A percentile compares a stretch with the other conserved stretches of the same genome.
Evolutionary conservation across 176 grass and related monocot species (phyloP).

Genomic region (Melocanna baccifera): DNA sequence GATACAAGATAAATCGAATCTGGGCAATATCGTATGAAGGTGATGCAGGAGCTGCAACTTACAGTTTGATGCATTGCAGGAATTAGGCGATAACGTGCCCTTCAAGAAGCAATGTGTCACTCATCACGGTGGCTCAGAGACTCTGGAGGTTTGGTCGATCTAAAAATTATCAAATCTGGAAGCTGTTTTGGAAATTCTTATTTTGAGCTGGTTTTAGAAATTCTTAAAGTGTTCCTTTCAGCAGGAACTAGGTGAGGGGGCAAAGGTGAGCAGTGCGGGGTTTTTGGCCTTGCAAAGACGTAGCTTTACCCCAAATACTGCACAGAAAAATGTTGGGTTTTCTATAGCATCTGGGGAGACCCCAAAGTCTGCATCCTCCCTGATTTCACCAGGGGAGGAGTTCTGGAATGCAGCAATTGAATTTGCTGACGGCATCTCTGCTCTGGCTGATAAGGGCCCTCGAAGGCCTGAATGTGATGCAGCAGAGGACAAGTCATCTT

Average conservation of each 20-base stretch:
- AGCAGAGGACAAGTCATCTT: slow-evolving; percentile 65
- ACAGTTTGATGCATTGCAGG: slow-evolving; percentile 28
- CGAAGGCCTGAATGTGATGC: slow-evolving; percentile 30
- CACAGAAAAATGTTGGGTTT: slow-evolving; percentile 39
- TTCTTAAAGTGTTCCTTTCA: slow-evolving; percentile 12
- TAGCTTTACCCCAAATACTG: slow-evolving; percentile 57
- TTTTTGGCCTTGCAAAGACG: slow-evolving; percentile 61
- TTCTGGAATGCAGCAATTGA: slow-evolving; percentile 93
- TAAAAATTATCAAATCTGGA: not conserved
- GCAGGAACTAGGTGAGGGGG: slow-evolving; percentile 34
- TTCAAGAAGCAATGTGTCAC: slow-evolving; percentile 1
- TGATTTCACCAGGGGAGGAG: slow-evolving; percentile 86
- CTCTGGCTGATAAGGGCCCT: slow-evolving; percentile 36
- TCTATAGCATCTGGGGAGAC: slow-evolving; percentile 45
- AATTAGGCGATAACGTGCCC: slow-evolving; percentile 13
- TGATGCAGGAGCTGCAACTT: not conserved
- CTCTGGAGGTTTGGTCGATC: slow-evolving; percentile 28
- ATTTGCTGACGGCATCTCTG: slow-evolving; percentile 62
- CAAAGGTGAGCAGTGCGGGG: slow-evolving; percentile 14
- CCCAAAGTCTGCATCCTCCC: slow-evolving; percentile 58
- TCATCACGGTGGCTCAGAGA: slow-evolving; percentile 8
- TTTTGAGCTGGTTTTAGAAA: slow-evolving; percentile 1
- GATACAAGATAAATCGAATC: not conserved
- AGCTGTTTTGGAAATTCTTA: slow-evolving; percentile 3
- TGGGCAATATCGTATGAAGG: not conserved